A percentile compares a stretch with the other conserved stretches of the same genome.
These are phyloP conservation scores for Phytophthora melonis DNA, from an alignment of 352 stramenopile species.

Conservation along the genomic window DNA sequence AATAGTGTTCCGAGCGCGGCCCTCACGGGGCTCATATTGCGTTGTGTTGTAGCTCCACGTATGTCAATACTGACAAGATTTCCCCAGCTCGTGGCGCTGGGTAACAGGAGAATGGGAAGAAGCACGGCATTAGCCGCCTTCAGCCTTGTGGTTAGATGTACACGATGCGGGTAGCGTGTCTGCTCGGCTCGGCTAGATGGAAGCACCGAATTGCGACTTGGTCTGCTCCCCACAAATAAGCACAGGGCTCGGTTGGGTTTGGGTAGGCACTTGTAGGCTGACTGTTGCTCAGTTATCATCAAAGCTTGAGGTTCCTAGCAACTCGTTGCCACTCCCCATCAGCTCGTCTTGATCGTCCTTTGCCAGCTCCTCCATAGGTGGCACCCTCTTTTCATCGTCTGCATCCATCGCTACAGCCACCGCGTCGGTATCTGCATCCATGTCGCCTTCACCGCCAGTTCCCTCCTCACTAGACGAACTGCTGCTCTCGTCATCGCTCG, in stretches of 20 bases:
- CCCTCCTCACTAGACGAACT: conserved; percentile 65
- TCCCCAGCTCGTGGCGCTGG: conserved; percentile 17
- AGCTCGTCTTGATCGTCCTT: conserved; percentile 76
- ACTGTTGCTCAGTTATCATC: conserved; percentile 53
- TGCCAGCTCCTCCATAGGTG: conserved; percentile 30
- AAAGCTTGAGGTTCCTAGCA: conserved; percentile 68
- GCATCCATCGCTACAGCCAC: conserved; percentile 47
- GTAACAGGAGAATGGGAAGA: conserved; percentile 21
- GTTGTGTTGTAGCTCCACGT: conserved; percentile 14
- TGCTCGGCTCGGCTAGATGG: conserved; percentile 17
- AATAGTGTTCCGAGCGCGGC: conserved; percentile 9
- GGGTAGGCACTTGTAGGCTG: conserved; percentile 8
- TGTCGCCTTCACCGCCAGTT: conserved; percentile 44
- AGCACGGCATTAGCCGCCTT: conserved; percentile 17
- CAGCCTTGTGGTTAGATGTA: conserved; percentile 38
- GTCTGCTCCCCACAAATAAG: conserved; percentile 3
- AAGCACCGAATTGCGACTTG: conserved; percentile 8
- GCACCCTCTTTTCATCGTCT: conserved; percentile 39
- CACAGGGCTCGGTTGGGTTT: conserved; percentile 1
- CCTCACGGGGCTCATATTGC: conserved; percentile 21
- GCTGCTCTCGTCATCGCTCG: conserved; percentile 63
- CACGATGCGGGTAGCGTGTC: conserved; percentile 31
- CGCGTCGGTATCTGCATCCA: conserved; percentile 26
- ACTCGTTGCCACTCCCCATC: conserved; percentile 80
- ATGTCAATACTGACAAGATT: conserved; percentile 33